Base-by-base conservation (phyloP, 192 early-diverging fungal species). In the Coemansia sp. region DNA sequence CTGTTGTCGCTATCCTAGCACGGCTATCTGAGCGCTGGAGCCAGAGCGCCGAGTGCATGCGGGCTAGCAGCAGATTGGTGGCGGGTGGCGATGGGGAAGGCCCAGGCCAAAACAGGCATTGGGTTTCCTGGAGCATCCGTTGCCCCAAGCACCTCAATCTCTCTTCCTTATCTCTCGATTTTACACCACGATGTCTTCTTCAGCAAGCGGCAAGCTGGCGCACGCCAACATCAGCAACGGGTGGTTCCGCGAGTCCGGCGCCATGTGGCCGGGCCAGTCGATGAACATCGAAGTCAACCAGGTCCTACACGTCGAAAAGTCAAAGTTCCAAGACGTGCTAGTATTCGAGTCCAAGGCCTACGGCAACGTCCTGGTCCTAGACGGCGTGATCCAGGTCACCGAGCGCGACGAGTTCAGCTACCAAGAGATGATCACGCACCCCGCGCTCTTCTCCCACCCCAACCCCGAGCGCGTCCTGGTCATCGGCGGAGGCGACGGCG, bases 361-460 rank as follows among this genome's bases (percentile, higher is more conserved):
- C 75, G 97, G 97, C 68, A 97, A 93, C 76, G 96, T 98, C 33
- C 86, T 99, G 18, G 94, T 96, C 18, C 90, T 99, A 45, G 97
- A 99, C 77, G 96, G 96, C 63, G 96, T 96, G 43, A 95, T 99
- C 83, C 97, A 99, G 77, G 87, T 88, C 55, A 98, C 96, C 69
- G 97, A 99, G 85, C 90, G 94, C 76, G 97, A 99, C 83, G 97
- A 99, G 83, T 97, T 97, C 77, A 87, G 95, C 83, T 98, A 98
- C 86, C 97, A 99, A 84, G 97, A 99, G 85, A 99, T 98, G 96
- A 99, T 99, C 84, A 92, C 96, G 55, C 96, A 99, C 69, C 82
- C 95, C 31, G 92, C 97, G 20, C 83, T 99, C 77, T 96, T 91
- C 74, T 84, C 91, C 51, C 97, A 99, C 83, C 92, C 96, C 58